These are phyloP conservation scores for Massospora cicadina DNA, from an alignment of 371 early-diverging fungal genomes.

Conservation along the genomic window DNA sequence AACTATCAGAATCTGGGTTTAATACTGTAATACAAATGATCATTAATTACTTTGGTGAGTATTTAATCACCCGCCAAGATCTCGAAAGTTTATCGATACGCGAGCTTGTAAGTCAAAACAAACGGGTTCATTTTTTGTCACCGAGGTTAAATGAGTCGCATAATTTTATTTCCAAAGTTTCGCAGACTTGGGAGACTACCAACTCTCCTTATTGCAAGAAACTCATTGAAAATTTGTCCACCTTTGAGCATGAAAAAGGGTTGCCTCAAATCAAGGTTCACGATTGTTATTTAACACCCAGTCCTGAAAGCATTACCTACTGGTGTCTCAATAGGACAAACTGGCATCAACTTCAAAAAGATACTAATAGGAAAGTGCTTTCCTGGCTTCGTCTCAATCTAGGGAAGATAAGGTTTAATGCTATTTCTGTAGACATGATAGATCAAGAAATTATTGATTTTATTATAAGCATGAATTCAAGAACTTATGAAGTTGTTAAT, in stretches of 20 bases:
- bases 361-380: neutral
- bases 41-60: slow-evolving; percentile 1
- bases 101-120: neutral
- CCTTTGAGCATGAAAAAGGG: neutral
- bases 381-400: neutral
- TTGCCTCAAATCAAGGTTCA: neutral
- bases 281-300: slow-evolving; percentile 9
- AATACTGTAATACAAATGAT: neutral
- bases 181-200: neutral
- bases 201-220: neutral
- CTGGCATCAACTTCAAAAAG: slow-evolving; percentile 7
- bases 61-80: neutral
- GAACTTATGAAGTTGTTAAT: too few species aligned
- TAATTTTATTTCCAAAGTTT: neutral
- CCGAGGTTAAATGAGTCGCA: neutral
- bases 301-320: neutral
- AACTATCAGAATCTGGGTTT: slow-evolving; percentile 5
- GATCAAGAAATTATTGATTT: slow-evolving; percentile 9
- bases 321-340: slow-evolving; percentile 4
- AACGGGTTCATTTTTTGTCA: slow-evolving; percentile 3
- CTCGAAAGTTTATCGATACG: neutral
- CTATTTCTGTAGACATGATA: slow-evolving; percentile 6
- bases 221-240: neutral
- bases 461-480: slow-evolving; percentile 3
- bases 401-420: slow-evolving; percentile 2